Evolutionary conservation across 2,329 filamentous ascomycete species (phyloP).

Genomic region (Ophiostoma himal-ulmi): DNA sequence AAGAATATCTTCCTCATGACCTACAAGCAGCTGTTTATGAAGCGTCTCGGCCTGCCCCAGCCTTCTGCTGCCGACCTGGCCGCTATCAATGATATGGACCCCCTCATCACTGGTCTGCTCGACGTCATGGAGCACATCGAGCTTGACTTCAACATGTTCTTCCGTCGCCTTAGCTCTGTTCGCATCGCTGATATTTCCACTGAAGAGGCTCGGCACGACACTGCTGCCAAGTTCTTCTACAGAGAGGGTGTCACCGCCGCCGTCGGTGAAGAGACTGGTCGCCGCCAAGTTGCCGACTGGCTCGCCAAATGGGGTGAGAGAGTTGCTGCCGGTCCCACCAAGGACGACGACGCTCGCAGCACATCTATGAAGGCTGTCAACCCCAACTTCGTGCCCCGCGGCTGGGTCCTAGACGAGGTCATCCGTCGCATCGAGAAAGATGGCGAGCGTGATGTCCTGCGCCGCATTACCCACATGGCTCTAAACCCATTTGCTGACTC

Average conservation of each 20-base stretch:
- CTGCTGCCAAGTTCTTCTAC: slow-evolving; percentile 73
- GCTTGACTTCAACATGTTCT: slow-evolving; percentile 92
- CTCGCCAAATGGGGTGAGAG: slow-evolving; percentile 70
- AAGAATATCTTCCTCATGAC: slow-evolving; percentile 80
- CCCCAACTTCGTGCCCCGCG: slow-evolving; percentile 84
- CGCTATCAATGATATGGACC: slow-evolving; percentile 70
- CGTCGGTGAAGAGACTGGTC: slow-evolving; percentile 55
- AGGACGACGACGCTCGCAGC: slow-evolving; percentile 57
- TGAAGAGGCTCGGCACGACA: slow-evolving; percentile 56
- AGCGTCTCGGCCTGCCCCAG: slow-evolving; percentile 61
- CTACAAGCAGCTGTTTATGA: slow-evolving; percentile 79
- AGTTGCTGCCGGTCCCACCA: slow-evolving; percentile 49
- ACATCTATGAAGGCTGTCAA: slow-evolving; percentile 78
- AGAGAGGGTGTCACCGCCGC: slow-evolving; percentile 57
- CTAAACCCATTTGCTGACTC: slow-evolving; percentile 76
- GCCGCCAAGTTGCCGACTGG: slow-evolving; percentile 68
- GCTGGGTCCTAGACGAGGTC: slow-evolving; percentile 90
- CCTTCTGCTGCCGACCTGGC: slow-evolving; percentile 33
- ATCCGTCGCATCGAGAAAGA: slow-evolving; percentile 84
- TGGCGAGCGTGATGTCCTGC: slow-evolving; percentile 71
- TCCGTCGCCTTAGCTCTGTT: slow-evolving; percentile 67
- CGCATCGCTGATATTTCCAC: slow-evolving; percentile 58
- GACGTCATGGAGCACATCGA: slow-evolving; percentile 76
- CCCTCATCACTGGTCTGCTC: slow-evolving; percentile 73
- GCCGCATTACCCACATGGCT: slow-evolving; percentile 73